These are phyloP conservation scores for Tephrocybe sp. DNA, from an alignment of 768 basidiomycete species.

Conservation along the genomic window DNA sequence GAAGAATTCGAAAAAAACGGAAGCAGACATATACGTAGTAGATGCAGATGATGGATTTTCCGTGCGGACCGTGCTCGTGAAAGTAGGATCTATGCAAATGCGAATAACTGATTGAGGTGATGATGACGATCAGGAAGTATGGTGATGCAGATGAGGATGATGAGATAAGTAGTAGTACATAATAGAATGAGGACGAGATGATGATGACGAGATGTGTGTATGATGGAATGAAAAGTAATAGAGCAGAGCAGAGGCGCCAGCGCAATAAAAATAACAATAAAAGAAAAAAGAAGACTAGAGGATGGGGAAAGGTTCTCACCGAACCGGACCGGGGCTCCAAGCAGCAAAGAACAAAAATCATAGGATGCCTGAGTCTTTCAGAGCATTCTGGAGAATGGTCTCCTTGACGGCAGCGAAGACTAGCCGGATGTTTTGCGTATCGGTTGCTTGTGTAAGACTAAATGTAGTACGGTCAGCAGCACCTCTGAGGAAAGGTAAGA, in stretches of 20 bases:
- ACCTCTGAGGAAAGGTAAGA: not conserved
- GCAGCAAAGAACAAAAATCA: not conserved
- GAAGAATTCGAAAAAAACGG: not conserved
- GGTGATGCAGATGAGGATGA: not conserved
- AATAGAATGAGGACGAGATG: not conserved
- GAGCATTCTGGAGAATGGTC: conserved; percentile 18
- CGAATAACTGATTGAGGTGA: not conserved
- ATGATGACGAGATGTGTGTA: not conserved
- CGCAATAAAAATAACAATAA: not conserved
- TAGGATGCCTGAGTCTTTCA: conserved; percentile 19
- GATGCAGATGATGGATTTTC: not conserved
- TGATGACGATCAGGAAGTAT: not conserved
- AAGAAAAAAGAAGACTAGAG: not conserved
- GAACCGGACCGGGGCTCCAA: not conserved
- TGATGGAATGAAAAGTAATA: not conserved
- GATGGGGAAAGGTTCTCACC: conserved; percentile 1
- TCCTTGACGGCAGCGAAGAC: conserved; percentile 20
- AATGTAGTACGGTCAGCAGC: not conserved
- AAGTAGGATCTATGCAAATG: not conserved
- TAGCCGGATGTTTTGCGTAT: conserved; percentile 17
- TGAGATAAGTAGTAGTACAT: not conserved
- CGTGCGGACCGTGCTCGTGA: not conserved
- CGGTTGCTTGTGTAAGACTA: conserved; percentile 20
- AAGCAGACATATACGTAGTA: not conserved
- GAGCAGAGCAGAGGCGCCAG: not conserved